Conservation (phyloP, 116 monocot genomes). For the Phalaenopsis hybrid region DNA sequence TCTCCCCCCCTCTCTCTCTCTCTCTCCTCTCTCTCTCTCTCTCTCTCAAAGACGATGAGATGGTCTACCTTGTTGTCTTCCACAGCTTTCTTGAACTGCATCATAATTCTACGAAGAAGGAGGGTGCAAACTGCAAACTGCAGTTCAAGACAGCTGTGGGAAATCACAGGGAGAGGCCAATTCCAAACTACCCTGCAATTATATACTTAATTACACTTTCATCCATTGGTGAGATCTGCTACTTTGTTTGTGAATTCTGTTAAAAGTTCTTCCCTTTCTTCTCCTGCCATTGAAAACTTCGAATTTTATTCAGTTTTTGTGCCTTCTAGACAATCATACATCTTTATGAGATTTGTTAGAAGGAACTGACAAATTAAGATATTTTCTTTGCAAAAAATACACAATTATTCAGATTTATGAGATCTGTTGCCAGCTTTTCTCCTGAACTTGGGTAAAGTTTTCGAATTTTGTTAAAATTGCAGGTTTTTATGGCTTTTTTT, state of each 20-base stretch:
- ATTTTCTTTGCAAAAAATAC: background rate
- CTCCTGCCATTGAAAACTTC: background rate
- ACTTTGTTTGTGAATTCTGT: background rate
- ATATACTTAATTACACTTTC: background rate
- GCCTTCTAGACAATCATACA: no score
- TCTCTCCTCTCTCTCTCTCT: background rate
- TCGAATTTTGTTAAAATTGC: background rate
- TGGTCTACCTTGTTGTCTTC: conserved; percentile 38
- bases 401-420: background rate
- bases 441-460: background rate
- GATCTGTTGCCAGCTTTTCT: background rate
- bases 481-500: no score
- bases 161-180: conserved; percentile 3
- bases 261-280: background rate
- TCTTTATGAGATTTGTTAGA: background rate
- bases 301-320: background rate
- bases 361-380: no score
- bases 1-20: background rate
- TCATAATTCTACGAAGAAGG: background rate
- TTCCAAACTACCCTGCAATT: background rate
- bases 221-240: background rate
- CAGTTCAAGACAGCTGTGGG: conserved; percentile 14
- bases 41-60: background rate
- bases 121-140: background rate
- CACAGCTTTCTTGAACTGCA: conserved; percentile 85